phyloP scores from a whole-genome alignment of 2,329 filamentous ascomycete genomes.

The Teratosphaeria gauchensis region DNA sequence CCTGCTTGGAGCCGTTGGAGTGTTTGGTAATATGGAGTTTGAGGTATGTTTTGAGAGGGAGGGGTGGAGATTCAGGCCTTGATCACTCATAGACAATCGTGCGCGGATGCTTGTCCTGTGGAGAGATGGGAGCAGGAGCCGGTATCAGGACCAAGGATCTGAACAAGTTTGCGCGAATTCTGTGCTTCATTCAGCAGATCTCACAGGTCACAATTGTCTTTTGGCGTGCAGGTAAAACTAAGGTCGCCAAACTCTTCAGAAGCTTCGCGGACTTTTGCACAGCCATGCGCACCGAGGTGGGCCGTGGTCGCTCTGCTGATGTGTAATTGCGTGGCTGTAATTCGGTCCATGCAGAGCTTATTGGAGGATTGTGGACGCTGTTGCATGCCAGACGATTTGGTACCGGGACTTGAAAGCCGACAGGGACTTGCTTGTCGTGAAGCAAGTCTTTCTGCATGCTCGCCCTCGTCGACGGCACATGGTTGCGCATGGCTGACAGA shows the following conservation, averaged over 20 bases:
- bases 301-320: background rate
- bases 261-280: no score
- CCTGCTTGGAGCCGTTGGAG: constrained; percentile 59
- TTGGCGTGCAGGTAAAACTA: no score
- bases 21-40: constrained; percentile 58
- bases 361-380: background rate
- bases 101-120: background rate
- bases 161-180: no score
- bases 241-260: no score
- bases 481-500: background rate
- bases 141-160: no score
- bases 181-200: background rate
- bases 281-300: no score
- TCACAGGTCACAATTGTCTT: background rate
- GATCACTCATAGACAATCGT: background rate
- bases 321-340: background rate
- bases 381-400: background rate
- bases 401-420: background rate
- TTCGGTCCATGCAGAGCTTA: background rate
- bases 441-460: background rate
- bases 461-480: background rate
- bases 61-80: constrained; percentile 24
- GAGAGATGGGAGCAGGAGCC: no score
- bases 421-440: background rate
- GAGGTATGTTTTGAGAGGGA: constrained; percentile 42